Conservation (phyloP, 2,329 filamentous ascomycete species). For the Fusarium mangiferae region DNA sequence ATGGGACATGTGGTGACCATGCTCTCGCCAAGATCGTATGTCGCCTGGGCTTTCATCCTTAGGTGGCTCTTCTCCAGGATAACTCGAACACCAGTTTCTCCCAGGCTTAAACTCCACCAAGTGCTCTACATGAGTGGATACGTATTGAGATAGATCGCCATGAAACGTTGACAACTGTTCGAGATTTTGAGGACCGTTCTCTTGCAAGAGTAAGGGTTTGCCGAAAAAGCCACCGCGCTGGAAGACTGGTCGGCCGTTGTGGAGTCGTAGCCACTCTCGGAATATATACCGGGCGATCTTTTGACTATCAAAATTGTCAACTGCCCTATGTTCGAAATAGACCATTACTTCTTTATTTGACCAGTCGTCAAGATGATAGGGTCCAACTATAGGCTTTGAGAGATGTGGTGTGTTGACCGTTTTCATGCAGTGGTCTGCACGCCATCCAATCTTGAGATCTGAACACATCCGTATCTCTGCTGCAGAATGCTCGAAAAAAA, state of each 20-base stretch:
- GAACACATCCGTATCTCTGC: too few relatives aligned
- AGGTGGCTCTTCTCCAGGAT: neutral
- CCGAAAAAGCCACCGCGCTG: neutral
- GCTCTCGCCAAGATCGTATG: neutral
- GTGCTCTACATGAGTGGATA: neutral
- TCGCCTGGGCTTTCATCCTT: neutral
- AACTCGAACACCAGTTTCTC: neutral
- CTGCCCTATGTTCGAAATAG: neutral
- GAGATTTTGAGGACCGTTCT: neutral
- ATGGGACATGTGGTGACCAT: neutral
- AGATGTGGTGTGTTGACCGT: too few relatives aligned
- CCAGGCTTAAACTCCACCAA: neutral
- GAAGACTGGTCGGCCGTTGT: neutral
- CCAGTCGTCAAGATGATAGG: too few relatives aligned
- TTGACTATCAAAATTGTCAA: neutral
- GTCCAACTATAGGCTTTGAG: too few relatives aligned
- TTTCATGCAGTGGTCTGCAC: too few relatives aligned
- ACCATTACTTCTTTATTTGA: neutral
- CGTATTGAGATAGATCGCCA: fast-evolving
- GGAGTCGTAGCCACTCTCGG: neutral
- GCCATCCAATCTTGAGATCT: too few relatives aligned
- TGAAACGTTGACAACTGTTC: neutral
- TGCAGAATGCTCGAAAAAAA: too few relatives aligned
- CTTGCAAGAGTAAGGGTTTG: neutral
- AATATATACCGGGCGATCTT: neutral